Percentiles rank a stretch among this genome's conserved stretches.
Conservation (phyloP, 805 yeast genomes). For the Pichia thaimueangensis region DNA sequence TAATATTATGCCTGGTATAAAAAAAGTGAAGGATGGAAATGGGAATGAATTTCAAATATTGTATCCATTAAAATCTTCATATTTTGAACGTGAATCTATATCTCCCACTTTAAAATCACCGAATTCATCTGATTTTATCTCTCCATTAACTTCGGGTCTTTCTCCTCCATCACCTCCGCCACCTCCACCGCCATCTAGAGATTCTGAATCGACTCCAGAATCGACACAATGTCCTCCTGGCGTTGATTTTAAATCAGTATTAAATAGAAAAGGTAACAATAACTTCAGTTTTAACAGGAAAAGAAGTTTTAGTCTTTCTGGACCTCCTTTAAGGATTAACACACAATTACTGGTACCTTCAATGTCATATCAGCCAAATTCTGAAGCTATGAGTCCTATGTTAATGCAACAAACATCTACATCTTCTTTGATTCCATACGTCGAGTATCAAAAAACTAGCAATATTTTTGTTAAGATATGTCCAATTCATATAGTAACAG, state of each 20-base stretch:
- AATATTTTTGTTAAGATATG: constrained; percentile 10
- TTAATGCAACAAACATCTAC: not conserved
- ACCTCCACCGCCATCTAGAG: no score
- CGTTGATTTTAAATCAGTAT: no score
- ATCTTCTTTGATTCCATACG: constrained; percentile 3
- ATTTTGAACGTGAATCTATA: no score
- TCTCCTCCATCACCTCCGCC: no score
- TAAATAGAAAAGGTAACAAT: no score
- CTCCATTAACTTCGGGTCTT: no score
- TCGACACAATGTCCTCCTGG: no score
- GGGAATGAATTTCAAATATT: not conserved
- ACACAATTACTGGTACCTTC: not conserved
- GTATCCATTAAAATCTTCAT: constrained; percentile 1
- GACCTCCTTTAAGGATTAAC: no score
- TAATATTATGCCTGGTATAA: no score
- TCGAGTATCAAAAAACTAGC: constrained; percentile 9
- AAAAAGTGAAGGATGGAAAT: not conserved
- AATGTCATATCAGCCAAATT: not conserved
- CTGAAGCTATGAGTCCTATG: not conserved
- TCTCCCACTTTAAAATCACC: no score
- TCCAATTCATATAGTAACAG: constrained; percentile 10
- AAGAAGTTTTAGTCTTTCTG: not conserved
- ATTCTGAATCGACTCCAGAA: no score
- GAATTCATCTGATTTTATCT: no score
- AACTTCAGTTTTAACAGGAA: not conserved